A percentile compares a stretch with the other conserved stretches of the same genome.
Conservation (phyloP, 2,329 filamentous ascomycete species). For the Epichloe elymi region DNA sequence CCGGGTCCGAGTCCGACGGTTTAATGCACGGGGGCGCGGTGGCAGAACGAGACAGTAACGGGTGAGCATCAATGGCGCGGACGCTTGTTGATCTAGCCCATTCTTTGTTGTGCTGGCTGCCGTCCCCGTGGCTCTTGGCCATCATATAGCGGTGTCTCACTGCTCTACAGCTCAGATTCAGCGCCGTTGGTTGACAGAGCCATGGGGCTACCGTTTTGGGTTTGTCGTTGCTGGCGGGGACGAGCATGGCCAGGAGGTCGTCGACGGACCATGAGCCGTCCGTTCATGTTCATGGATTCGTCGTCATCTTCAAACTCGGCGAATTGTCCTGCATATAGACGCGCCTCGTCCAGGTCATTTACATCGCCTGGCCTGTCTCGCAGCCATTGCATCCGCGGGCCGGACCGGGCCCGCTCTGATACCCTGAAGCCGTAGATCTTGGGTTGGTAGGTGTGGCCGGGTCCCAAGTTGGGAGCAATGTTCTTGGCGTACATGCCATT, state of each 20-base stretch:
- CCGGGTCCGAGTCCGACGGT: background rate
- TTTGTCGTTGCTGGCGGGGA: conserved; percentile 29
- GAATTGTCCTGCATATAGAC: conserved; percentile 37
- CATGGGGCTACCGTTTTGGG: conserved; percentile 44
- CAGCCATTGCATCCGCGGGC: conserved; percentile 94
- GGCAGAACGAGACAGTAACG: background rate
- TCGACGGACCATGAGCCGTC: conserved; percentile 27
- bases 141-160: background rate
- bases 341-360: conserved; percentile 71
- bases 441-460: conserved; percentile 78
- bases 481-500: conserved; percentile 84
- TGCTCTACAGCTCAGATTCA: conserved; percentile 38
- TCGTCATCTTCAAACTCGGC: conserved; percentile 48
- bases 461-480: conserved; percentile 75
- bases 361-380: conserved; percentile 71
- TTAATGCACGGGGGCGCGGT: background rate
- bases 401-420: conserved; percentile 76
- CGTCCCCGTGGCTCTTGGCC: background rate
- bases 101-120: background rate
- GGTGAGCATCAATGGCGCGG: background rate
- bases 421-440: conserved; percentile 95
- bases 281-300: conserved; percentile 32
- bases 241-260: conserved; percentile 29
- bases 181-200: conserved; percentile 41
- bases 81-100: background rate